phyloP scores from a whole-genome alignment of 2,329 filamentous ascomycete genomes.

The Plenodomus tracheiphilus region DNA sequence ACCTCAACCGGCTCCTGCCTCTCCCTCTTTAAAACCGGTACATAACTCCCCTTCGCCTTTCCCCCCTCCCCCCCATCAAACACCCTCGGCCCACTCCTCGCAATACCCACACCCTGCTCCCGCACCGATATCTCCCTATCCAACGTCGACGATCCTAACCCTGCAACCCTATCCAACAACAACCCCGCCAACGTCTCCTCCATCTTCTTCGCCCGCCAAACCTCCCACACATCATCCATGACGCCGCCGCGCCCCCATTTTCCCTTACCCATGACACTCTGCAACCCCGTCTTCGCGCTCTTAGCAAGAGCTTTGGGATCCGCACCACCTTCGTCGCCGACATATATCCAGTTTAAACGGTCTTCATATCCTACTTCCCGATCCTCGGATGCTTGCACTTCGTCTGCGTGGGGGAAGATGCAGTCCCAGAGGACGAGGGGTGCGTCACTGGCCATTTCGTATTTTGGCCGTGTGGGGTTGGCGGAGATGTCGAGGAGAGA shows the following conservation, averaged over 20 bases:
- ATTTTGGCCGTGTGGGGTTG: conserved; percentile 77
- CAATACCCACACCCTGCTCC: conserved; percentile 20
- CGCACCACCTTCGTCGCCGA: conserved; percentile 65
- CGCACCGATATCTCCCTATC: conserved; percentile 13
- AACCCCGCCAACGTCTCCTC: conserved; percentile 82
- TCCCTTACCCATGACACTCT: conserved; percentile 24
- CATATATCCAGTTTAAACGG: conserved; percentile 75
- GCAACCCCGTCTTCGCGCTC: conserved; percentile 16
- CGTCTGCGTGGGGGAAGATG: conserved; percentile 67
- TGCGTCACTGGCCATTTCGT: conserved; percentile 87
- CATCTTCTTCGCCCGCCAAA: conserved; percentile 84
- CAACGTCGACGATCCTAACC: conserved; percentile 40
- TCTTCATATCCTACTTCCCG: conserved; percentile 56
- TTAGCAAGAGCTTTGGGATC: conserved; percentile 46
- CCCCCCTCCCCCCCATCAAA: conserved; percentile 62
- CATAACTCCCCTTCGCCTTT: conserved; percentile 60
- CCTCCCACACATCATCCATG: conserved; percentile 68
- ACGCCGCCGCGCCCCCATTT: conserved; percentile 43
- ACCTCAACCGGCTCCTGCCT: conserved; percentile 62
- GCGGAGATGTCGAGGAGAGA: conserved; percentile 72
- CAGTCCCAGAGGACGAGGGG: conserved; percentile 97
- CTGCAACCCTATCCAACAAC: conserved; percentile 66
- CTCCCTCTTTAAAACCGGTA: conserved; percentile 59
- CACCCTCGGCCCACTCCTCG: conserved; percentile 52
- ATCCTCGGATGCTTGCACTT: conserved; percentile 42